Conservation (phyloP, 208 protist species). For the Trypanosomatidae sp. region DNA sequence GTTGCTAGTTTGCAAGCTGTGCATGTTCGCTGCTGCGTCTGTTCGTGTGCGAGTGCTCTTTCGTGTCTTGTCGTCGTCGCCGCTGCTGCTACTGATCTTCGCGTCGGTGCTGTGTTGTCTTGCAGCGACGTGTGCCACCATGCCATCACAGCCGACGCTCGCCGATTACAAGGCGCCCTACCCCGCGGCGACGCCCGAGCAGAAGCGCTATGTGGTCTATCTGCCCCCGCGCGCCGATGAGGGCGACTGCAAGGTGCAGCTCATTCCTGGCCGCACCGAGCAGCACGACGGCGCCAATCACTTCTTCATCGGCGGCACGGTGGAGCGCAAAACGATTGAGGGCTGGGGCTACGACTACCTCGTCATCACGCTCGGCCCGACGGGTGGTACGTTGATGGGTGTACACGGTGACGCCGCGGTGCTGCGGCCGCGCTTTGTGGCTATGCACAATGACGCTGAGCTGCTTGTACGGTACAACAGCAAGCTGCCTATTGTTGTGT, state of each 20-base stretch:
- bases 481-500: conserved; percentile 38
- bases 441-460: conserved; percentile 1
- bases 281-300: conserved; percentile 28
- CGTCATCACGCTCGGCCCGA: conserved; percentile 15
- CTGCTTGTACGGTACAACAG: conserved; percentile 30
- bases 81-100: too few species aligned
- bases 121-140: too few species aligned
- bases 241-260: conserved; percentile 37
- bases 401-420: conserved; percentile 12
- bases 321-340: conserved; percentile 31
- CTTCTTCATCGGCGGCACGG: conserved; percentile 17
- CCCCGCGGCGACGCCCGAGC: conserved; percentile 27
- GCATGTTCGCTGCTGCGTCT: too few species aligned
- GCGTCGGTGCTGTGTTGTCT: too few species aligned
- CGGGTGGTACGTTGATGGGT: conserved; percentile 21
- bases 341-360: conserved; percentile 56
- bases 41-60: too few species aligned
- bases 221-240: conserved; percentile 31
- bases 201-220: conserved; percentile 59
- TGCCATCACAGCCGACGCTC: too few species aligned
- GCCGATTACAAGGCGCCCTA: conserved; percentile 48
- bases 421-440: conserved; percentile 16
- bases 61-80: too few species aligned
- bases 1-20: too few species aligned
- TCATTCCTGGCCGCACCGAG: conserved; percentile 39